Evolutionary conservation across 2,329 filamentous ascomycete genomes (phyloP).

Genomic region (Pseudopyricularia cyperi): DNA sequence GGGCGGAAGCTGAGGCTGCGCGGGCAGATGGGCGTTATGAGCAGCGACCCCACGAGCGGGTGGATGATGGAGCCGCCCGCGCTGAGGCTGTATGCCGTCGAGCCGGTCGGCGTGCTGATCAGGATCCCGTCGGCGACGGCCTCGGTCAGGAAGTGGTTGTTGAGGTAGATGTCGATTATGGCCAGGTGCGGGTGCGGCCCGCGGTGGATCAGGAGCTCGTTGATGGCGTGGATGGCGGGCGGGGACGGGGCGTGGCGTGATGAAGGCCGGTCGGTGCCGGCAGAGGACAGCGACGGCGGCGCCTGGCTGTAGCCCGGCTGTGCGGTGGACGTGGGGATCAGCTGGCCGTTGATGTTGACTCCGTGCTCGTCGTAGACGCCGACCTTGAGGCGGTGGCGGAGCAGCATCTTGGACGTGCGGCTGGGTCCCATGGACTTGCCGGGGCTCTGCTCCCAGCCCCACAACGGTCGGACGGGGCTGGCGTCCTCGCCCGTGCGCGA

Average conservation of each 20-base stretch:
- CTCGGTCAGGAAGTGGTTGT: conserved; percentile 80
- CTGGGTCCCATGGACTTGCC: conserved; percentile 71
- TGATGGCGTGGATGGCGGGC: conserved; percentile 59
- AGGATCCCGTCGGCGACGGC: conserved; percentile 93
- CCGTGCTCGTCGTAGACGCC: conserved; percentile 66
- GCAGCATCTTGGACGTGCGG: conserved; percentile 66
- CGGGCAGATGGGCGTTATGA: conserved; percentile 89
- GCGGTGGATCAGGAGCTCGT: conserved; percentile 88
- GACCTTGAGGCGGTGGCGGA: conserved; percentile 78
- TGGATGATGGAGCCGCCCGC: conserved; percentile 90
- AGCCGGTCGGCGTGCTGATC: conserved; percentile 85
- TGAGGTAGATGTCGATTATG: conserved; percentile 83
- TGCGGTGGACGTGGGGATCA: conserved; percentile 33
- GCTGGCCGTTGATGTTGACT: conserved; percentile 39
- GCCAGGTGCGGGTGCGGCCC: conserved; percentile 83
- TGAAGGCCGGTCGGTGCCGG: background rate
- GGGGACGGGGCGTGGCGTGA: conserved; percentile 8
- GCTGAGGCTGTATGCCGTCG: conserved; percentile 89
- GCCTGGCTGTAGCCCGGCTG: conserved; percentile 20
- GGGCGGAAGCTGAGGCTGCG: conserved; percentile 86
- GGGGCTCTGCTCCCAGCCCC: conserved; percentile 56
- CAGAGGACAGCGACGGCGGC: conserved; percentile 12
- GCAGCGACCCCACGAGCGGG: conserved; percentile 74
- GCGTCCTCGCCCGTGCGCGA: conserved; percentile 6
- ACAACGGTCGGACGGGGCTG: conserved; percentile 11